Percentiles rank a stretch among this genome's conserved stretches.
phyloP scores from a whole-genome alignment of 805 yeast genomes.

The Diddensiella caesifluorescens region DNA sequence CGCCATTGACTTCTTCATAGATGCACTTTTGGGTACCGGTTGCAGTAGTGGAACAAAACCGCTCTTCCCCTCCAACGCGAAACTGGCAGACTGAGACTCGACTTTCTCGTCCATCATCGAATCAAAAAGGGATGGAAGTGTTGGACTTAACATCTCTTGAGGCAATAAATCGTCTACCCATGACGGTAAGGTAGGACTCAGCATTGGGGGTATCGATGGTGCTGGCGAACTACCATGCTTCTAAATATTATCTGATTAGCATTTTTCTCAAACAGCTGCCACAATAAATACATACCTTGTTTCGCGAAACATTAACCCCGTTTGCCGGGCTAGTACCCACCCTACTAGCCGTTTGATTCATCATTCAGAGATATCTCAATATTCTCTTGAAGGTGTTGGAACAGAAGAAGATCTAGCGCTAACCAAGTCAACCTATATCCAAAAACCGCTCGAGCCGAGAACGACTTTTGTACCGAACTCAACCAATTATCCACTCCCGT shows the following conservation, averaged over 20 bases:
- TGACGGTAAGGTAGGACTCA: slow-evolving; percentile 36
- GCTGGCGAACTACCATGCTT: slow-evolving; percentile 2
- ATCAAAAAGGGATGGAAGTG: slow-evolving; percentile 34
- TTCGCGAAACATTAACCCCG: background rate
- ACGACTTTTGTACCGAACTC: no score
- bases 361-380: no score
- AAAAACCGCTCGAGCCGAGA: no score
- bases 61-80: background rate
- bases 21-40: slow-evolving; percentile 15
- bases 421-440: no score
- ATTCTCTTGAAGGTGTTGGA: no score
- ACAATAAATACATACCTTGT: background rate
- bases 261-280: background rate
- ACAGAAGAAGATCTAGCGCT: no score
- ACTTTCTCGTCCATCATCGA: slow-evolving; percentile 3
- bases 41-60: slow-evolving; percentile 6
- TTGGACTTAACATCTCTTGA: slow-evolving; percentile 35
- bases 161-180: slow-evolving; percentile 30
- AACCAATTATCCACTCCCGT: no score
- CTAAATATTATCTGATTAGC: background rate
- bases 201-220: slow-evolving; percentile 31
- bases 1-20: background rate
- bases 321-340: background rate
- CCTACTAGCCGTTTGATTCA: background rate
- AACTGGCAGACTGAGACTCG: no score